phyloP scores from a whole-genome alignment of 805 yeast species.

The Kluyveromyces lactis region DNA sequence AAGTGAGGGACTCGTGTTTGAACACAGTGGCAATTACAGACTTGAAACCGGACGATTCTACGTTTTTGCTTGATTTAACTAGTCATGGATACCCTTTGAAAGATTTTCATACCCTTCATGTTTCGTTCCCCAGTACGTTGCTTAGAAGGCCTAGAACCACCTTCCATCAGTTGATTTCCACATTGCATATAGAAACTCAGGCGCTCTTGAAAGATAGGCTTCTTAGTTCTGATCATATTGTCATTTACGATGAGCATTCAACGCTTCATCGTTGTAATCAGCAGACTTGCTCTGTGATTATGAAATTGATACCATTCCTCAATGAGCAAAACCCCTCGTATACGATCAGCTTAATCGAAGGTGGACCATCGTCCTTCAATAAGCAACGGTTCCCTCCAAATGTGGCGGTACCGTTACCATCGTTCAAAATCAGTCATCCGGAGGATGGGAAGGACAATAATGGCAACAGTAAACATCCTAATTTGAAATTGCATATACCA shows the following conservation, averaged over 20 bases:
- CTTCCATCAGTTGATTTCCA: conserved; percentile 20
- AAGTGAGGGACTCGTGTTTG: not conserved
- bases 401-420: not conserved
- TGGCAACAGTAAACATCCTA: not conserved
- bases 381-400: not conserved
- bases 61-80: conserved; percentile 9
- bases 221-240: conserved; percentile 11
- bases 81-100: conserved; percentile 4
- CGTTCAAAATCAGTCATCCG: not conserved
- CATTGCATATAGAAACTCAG: conserved; percentile 11
- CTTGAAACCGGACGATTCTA: conserved; percentile 16
- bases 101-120: conserved; percentile 18
- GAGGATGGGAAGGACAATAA: not conserved
- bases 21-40: conserved; percentile 8
- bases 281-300: conserved; percentile 19
- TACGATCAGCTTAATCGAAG: conserved; percentile 5
- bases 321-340: conserved; percentile 1
- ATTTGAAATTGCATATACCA: conserved; percentile 2
- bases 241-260: conserved; percentile 24
- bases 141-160: conserved; percentile 24
- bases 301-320: conserved; percentile 15
- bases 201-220: conserved; percentile 13
- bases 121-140: conserved; percentile 26
- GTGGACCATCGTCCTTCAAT: conserved; percentile 1
- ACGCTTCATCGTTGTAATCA: conserved; percentile 15